These are phyloP conservation scores for Tetradesmus obliquus DNA, from an alignment of 139 green algal genomes.

Conservation along the genomic window DNA sequence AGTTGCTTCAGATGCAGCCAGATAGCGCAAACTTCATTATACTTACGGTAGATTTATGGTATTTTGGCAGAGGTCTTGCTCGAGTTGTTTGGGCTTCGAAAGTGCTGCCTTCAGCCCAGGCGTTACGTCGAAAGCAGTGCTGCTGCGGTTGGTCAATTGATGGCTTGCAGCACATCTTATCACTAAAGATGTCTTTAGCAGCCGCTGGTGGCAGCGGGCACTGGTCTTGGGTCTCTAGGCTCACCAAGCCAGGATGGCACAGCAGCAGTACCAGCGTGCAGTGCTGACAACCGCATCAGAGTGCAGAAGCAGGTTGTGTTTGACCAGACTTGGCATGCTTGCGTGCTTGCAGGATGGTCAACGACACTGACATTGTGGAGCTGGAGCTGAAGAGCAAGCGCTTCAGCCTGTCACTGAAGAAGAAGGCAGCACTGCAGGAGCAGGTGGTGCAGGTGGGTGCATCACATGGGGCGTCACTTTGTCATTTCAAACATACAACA, in stretches of 20 bases:
- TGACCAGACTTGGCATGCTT: background rate
- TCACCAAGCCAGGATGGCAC: background rate
- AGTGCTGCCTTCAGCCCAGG: background rate
- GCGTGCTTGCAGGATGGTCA: slow-evolving; percentile 83
- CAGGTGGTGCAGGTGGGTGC: slow-evolving; percentile 53
- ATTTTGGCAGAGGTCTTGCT: background rate
- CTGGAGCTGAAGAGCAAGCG: slow-evolving; percentile 94
- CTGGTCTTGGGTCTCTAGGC: background rate
- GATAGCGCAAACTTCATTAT: background rate
- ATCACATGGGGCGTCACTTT: background rate
- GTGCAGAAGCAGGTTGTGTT: background rate
- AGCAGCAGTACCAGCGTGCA: background rate
- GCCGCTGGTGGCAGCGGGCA: background rate
- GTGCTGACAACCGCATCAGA: background rate
- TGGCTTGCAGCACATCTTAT: background rate
- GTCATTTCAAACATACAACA: background rate
- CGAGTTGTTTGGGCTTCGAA: background rate
- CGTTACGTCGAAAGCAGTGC: background rate
- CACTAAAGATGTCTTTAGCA: background rate
- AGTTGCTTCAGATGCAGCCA: background rate
- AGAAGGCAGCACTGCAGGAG: slow-evolving; percentile 88
- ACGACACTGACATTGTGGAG: slow-evolving; percentile 97
- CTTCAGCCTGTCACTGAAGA: slow-evolving; percentile 91
- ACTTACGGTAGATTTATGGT: background rate
- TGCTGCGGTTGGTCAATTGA: background rate